Conservation (phyloP, 257 asterid species). For the Datura wrightii region DNA sequence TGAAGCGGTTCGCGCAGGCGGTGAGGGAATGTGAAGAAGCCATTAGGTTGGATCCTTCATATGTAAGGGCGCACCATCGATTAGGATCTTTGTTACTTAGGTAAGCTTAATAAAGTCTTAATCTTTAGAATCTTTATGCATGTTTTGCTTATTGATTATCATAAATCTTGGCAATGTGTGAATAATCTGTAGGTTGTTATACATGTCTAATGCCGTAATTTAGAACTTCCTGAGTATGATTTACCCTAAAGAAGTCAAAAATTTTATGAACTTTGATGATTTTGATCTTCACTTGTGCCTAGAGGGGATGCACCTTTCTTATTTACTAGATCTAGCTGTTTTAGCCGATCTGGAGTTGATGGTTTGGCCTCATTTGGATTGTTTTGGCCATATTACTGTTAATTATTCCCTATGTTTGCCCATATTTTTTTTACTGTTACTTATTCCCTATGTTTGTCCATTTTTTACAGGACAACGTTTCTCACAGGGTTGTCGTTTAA, state of each 20-base stretch:
- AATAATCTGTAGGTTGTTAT: neutral
- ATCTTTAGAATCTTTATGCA: constrained; percentile 35
- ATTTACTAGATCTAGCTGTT: constrained; percentile 34
- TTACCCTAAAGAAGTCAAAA: neutral
- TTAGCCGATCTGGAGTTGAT: constrained; percentile 36
- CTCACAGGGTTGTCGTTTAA: neutral
- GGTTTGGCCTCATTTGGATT: constrained; percentile 43
- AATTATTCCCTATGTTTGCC: constrained; percentile 39
- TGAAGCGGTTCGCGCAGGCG: constrained; percentile 67
- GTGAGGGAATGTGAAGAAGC: constrained; percentile 88
- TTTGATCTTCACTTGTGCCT: constrained; percentile 33
- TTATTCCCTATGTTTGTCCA: constrained; percentile 34
- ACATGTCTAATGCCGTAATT: neutral
- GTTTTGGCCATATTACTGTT: constrained; percentile 41
- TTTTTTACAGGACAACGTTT: neutral
- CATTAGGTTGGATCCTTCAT: constrained; percentile 81
- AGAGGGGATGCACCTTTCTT: constrained; percentile 23
- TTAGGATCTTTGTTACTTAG: constrained; percentile 81
- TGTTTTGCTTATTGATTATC: constrained; percentile 20
- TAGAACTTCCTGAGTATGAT: neutral
- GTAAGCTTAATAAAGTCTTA: constrained; percentile 54
- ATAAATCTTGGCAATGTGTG: constrained; percentile 13
- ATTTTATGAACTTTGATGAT: constrained; percentile 2
- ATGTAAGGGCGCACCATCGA: constrained; percentile 85
- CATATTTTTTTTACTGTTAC: constrained; percentile 30